These are phyloP conservation scores for Ceratobasidium sp. DNA, from an alignment of 1,284 basidiomycete genomes.

Conservation along the genomic window DNA sequence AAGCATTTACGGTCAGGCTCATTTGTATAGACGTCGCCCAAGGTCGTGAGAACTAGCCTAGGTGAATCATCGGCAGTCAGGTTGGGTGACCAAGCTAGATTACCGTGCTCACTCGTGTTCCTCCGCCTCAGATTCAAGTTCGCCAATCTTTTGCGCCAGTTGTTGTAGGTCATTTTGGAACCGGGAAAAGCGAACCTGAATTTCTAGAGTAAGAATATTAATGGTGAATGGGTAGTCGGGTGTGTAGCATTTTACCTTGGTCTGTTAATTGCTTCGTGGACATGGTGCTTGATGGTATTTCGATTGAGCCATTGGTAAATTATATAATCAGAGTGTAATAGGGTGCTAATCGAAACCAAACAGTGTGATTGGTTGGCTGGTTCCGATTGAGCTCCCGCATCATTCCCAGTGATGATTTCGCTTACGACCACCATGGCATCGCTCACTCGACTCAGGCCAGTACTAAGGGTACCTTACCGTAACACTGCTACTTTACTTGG, in stretches of 20 bases:
- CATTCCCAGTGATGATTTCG: conserved; percentile 20
- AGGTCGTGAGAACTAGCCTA: conserved; percentile 88
- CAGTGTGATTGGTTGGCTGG: conserved; percentile 36
- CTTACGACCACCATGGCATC: conserved; percentile 34
- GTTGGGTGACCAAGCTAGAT: conserved; percentile 4
- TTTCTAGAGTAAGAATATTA: conserved; percentile 60
- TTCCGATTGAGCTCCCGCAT: conserved; percentile 28
- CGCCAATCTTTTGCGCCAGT: conserved; percentile 88
- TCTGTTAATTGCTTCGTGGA: conserved; percentile 55
- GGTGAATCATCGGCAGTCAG: neutral
- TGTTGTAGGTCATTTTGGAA: conserved; percentile 85
- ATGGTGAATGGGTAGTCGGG: neutral
- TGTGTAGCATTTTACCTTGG: conserved; percentile 62
- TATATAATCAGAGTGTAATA: conserved; percentile 3
- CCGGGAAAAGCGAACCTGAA: conserved; percentile 75
- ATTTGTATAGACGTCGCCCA: conserved; percentile 75
- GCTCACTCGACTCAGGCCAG: conserved; percentile 12
- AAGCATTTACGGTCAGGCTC: conserved; percentile 96
- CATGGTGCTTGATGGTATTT: neutral
- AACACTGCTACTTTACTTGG: conserved; percentile 18
- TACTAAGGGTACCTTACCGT: neutral
- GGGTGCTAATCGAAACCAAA: conserved; percentile 28
- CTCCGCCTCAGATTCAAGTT: conserved; percentile 91
- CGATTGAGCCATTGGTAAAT: neutral
- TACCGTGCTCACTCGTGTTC: conserved; percentile 73